phyloP scores from a whole-genome alignment of 1,139 yeast species.

The Suhomyces panamericanus region DNA sequence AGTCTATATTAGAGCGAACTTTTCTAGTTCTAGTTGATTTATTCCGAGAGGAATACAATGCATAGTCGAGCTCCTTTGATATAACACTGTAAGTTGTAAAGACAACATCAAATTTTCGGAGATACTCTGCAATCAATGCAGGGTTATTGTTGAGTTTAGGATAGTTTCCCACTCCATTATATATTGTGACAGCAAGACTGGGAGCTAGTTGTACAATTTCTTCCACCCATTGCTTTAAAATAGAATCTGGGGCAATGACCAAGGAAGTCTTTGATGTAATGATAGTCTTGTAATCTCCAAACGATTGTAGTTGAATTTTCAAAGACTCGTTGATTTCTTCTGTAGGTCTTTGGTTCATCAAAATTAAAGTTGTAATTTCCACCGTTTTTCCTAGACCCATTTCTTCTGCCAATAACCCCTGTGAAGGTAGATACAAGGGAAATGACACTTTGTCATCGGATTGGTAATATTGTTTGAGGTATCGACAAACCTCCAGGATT shows the following conservation, averaged over 20 bases:
- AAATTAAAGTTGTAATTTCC: conserved; percentile 67
- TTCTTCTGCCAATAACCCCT: conserved; percentile 82
- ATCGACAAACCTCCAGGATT: conserved; percentile 28
- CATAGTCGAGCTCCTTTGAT: conserved; percentile 77
- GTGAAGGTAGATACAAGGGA: conserved; percentile 43
- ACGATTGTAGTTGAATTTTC: conserved; percentile 35
- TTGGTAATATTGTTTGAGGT: conserved; percentile 24
- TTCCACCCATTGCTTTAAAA: conserved; percentile 78
- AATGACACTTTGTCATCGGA: conserved; percentile 13
- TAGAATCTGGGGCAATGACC: conserved; percentile 82
- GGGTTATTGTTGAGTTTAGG: conserved; percentile 46
- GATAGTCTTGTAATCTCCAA: conserved; percentile 45
- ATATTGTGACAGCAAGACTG: conserved; percentile 56
- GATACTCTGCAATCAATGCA: conserved; percentile 44
- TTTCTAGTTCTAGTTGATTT: conserved; percentile 48
- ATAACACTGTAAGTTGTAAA: conserved; percentile 74
- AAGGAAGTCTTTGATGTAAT: conserved; percentile 66
- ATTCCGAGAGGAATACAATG: conserved; percentile 62
- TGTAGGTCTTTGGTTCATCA: conserved; percentile 55
- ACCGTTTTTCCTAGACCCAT: conserved; percentile 97
- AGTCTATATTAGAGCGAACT: conserved; percentile 11
- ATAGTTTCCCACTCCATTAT: conserved; percentile 57
- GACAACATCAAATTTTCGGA: conserved; percentile 70
- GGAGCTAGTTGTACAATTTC: conserved; percentile 66
- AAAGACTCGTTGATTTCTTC: conserved; percentile 45